Evolutionary conservation across 768 basidiomycete species (phyloP), one percentile per base, ranked within the genome.

Genomic region (Trametes cubensis): DNA sequence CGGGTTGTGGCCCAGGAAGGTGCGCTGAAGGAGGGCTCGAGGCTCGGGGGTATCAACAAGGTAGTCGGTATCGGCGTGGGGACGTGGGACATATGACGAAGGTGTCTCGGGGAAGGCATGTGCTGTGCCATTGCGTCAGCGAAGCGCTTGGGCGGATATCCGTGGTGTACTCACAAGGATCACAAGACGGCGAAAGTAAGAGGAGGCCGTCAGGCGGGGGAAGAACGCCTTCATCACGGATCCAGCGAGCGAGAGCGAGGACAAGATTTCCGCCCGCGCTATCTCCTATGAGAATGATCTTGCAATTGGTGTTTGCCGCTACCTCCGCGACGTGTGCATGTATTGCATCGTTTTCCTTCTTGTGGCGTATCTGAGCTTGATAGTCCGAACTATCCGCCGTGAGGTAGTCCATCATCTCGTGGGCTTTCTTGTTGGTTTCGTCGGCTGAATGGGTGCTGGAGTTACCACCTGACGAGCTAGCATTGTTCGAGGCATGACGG

Each of bases 211-310:
- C 73, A 0, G 82, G 82, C 40, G 74, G 70, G 6, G 79, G 80
- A 0, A 84, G 69, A 15, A 75, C 65, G 10, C 75, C 77, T 66
- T 84, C 81, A 58, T 83, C 82, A 28, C 82, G 73, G n/a, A 84
- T 71, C 82, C 82, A 84, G 42, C 82, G 77, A 7, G 81, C 74
- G 3, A 83, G 75, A 13, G 81, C 78, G 10, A 84, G 76, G 1
- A 79, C 81, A 1, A 84, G 74, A 62, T 83, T 83, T 6, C 83
- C 83, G 14, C 83, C 83, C 0, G 83, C 81, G 61, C 81, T 81
- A 61, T 83, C 83, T n/a, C 82, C 83, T 39, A 83, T 78, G 46
- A 84, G 75, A 26, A 83, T 67, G 48, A 83, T 76, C 61, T 80
- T 73, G 69, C 65, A 57, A 20, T 39, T 28, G 58, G 64, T 47